These are phyloP conservation scores for Fusarium clavum DNA, from an alignment of 2,329 filamentous ascomycete genomes.

Conservation along the genomic window DNA sequence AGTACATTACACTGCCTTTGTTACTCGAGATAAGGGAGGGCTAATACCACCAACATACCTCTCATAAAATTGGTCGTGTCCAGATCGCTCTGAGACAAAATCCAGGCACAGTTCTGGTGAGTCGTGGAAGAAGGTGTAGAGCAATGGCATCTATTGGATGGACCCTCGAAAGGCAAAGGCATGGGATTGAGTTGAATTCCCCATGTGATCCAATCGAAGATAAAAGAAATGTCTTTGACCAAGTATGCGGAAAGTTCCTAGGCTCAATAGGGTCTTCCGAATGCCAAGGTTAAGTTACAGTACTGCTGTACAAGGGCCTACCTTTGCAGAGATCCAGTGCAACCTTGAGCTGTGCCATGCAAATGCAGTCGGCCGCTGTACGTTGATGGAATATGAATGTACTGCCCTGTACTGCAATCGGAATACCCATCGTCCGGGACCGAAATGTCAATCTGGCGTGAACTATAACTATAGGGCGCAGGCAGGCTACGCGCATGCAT, in stretches of 20 bases:
- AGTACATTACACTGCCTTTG: conserved; percentile 8
- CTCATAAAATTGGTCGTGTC: conserved; percentile 21
- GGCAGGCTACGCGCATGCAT: conserved; percentile 1
- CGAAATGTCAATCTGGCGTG: conserved; percentile 10
- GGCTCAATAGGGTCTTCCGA: conserved; percentile 13
- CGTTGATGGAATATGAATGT: not conserved
- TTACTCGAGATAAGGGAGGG: conserved; percentile 34
- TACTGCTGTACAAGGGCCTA: not conserved
- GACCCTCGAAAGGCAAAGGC: conserved; percentile 24
- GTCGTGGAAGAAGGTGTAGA: conserved; percentile 17
- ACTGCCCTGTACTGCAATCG: conserved; percentile 1
- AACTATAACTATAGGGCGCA: not conserved
- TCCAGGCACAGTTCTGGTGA: conserved; percentile 16
- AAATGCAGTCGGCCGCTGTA: conserved; percentile 29
- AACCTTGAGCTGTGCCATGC: conserved; percentile 28
- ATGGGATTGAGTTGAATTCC: conserved; percentile 22
- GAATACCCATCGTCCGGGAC: conserved; percentile 8
- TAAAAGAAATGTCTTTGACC: conserved; percentile 21
- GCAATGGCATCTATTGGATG: conserved; percentile 13
- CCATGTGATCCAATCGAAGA: conserved; percentile 29
- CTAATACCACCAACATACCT: conserved; percentile 27
- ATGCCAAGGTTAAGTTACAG: no score
- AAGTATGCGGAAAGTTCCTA: conserved; percentile 30
- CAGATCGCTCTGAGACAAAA: conserved; percentile 11
- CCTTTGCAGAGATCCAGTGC: conserved; percentile 36